A percentile compares a stretch with the other conserved stretches of the same genome.
Conservation (phyloP, 148 eudicot species). For the Diospyros lotus region DNA sequence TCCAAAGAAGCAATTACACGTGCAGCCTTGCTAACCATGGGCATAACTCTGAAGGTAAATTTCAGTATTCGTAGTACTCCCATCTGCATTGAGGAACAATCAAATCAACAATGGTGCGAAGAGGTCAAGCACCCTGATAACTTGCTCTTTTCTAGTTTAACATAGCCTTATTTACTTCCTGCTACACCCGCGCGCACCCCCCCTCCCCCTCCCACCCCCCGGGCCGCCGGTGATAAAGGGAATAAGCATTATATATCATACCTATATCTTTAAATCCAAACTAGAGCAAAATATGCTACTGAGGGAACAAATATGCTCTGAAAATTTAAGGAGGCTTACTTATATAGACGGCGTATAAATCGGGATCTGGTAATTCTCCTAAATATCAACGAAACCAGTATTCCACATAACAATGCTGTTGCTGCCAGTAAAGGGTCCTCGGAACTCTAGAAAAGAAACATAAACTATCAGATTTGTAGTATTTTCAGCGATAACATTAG, state of each 20-base stretch:
- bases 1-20: too few relatives aligned
- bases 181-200: too few relatives aligned
- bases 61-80: too few relatives aligned
- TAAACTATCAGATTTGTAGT: conserved; percentile 15
- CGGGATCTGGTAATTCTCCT: conserved; percentile 37
- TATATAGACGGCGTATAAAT: conserved; percentile 38
- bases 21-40: too few relatives aligned
- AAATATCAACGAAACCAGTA: conserved; percentile 42
- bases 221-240: not conserved
- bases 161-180: not conserved
- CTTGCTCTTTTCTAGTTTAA: conserved; percentile 1
- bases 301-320: not conserved
- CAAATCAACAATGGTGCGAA: not conserved
- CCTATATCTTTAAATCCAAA: not conserved
- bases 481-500: not conserved
- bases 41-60: too few relatives aligned
- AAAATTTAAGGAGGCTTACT: conserved; percentile 30
- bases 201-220: not conserved
- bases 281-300: too few relatives aligned
- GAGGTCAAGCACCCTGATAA: not conserved
- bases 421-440: conserved; percentile 72
- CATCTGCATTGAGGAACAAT: too few relatives aligned
- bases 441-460: conserved; percentile 54
- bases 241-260: not conserved
- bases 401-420: conserved; percentile 51